Percentiles rank a stretch among this genome's conserved stretches.
These are phyloP conservation scores for Saprolegnia diclina DNA, from an alignment of 352 stramenopile genomes.

Conservation along the genomic window DNA sequence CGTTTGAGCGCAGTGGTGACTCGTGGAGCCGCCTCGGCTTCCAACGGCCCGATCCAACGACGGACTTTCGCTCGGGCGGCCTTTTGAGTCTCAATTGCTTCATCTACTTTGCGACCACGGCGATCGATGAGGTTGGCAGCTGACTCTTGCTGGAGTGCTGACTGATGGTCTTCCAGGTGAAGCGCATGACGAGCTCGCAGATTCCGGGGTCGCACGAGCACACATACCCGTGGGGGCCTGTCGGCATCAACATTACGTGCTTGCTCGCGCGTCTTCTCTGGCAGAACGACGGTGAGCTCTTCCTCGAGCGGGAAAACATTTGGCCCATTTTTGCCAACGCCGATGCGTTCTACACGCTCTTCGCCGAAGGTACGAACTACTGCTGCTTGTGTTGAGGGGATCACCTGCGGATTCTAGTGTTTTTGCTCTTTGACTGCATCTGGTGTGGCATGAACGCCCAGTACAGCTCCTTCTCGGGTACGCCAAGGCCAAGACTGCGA, in stretches of 20 bases:
- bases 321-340: constrained; percentile 67
- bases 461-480: constrained; percentile 75
- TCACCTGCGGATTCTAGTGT: constrained; percentile 41
- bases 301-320: constrained; percentile 52
- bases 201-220: constrained; percentile 72
- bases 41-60: constrained; percentile 77
- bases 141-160: not conserved
- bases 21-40: constrained; percentile 79
- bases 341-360: constrained; percentile 70
- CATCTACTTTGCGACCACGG: constrained; percentile 71
- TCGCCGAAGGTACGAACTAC: constrained; percentile 43
- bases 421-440: constrained; percentile 76
- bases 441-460: constrained; percentile 84
- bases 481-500: not conserved
- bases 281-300: constrained; percentile 67
- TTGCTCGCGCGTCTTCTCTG: constrained; percentile 76
- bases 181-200: constrained; percentile 65
- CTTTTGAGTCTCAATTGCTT: constrained; percentile 76
- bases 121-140: constrained; percentile 42
- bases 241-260: constrained; percentile 82
- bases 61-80: constrained; percentile 75
- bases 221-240: constrained; percentile 78
- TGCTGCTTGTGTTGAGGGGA: not conserved
- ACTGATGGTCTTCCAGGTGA: not conserved
- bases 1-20: constrained; percentile 67